A percentile compares a stretch with the other conserved stretches of the same genome.
Evolutionary conservation across 495 filamentous ascomycete genomes (phyloP).

Genomic region (Viridothelium virens): DNA sequence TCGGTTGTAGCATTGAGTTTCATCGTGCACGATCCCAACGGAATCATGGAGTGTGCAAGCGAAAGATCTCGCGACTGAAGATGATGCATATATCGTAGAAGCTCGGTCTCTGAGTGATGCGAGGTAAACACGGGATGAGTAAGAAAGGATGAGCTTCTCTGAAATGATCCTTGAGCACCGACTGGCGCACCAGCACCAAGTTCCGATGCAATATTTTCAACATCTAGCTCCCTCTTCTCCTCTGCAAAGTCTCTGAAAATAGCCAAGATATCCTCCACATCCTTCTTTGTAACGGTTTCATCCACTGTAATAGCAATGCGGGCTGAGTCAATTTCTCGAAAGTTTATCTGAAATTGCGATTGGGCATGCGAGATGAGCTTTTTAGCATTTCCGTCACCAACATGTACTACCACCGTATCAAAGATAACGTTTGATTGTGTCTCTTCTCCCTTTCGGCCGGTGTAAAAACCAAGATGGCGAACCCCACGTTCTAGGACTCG

Average conservation of each 20-base stretch:
- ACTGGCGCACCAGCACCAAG: conserved; percentile 17
- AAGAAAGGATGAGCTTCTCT: conserved; percentile 67
- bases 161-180: conserved; percentile 39
- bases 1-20: conserved; percentile 96
- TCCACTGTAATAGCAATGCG: conserved; percentile 64
- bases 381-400: conserved; percentile 43
- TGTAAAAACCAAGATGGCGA: conserved; percentile 56
- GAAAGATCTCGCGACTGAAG: conserved; percentile 95
- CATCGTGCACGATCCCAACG: conserved; percentile 98
- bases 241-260: conserved; percentile 45
- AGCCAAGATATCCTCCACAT: conserved; percentile 51
- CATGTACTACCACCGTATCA: conserved; percentile 71
- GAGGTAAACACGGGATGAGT: conserved; percentile 96
- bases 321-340: conserved; percentile 52
- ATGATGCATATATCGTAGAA: conserved; percentile 90
- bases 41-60: conserved; percentile 96
- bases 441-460: conserved; percentile 48
- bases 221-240: conserved; percentile 24
- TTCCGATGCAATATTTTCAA: conserved; percentile 33
- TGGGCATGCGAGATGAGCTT: conserved; percentile 47
- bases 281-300: conserved; percentile 57
- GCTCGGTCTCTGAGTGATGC: conserved; percentile 92
- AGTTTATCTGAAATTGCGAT: conserved; percentile 49
- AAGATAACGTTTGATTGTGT: conserved; percentile 55
- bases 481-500: conserved; percentile 61